Percentiles rank a stretch among this genome's conserved stretches.
Evolutionary conservation across 139 green algal genomes (phyloP).

Genomic region (Edaphochlamys debaryana): DNA sequence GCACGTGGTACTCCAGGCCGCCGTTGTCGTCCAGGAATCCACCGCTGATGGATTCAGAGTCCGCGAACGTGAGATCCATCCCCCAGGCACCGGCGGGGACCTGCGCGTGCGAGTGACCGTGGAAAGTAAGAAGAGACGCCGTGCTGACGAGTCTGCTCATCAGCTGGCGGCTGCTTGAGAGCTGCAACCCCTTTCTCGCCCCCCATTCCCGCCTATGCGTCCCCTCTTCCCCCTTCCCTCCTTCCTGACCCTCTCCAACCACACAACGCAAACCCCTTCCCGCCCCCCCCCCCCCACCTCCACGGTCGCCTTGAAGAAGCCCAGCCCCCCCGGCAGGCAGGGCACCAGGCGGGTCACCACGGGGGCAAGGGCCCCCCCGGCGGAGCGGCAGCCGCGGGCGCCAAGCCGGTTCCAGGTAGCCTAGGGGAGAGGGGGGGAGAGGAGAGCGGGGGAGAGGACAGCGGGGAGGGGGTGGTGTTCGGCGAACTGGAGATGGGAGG

Average conservation of each 20-base stretch:
- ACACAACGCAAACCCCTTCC: too few species aligned
- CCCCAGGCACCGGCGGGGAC: slow-evolving; percentile 87
- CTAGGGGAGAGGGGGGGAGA: too few species aligned
- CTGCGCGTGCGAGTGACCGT: too few species aligned
- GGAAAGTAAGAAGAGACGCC: too few species aligned
- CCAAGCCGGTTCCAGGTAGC: slow-evolving; percentile 85
- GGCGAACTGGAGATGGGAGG: too few species aligned
- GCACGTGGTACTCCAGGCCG: slow-evolving; percentile 95
- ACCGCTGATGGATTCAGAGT: slow-evolving; percentile 57
- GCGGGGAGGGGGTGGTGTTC: too few species aligned
- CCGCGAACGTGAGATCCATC: slow-evolving; percentile 92
- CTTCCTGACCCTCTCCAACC: background rate
- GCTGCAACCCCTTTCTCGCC: background rate
- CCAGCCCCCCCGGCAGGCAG: slow-evolving; percentile 46
- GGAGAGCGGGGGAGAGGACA: too few species aligned
- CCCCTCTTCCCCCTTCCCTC: background rate
- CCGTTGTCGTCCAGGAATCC: slow-evolving; percentile 93
- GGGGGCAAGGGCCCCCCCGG: background rate
- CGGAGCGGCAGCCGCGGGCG: background rate
- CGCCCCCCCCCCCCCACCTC: slow-evolving; percentile 49
- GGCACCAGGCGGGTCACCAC: slow-evolving; percentile 17
- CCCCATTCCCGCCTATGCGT: too few species aligned
- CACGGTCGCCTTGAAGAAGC: slow-evolving; percentile 70
- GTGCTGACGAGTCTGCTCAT: too few species aligned
- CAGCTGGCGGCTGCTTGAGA: too few species aligned